Conservation (phyloP, 2,329 filamentous ascomycete species). For the Chrysoporthe puriensis region DNA sequence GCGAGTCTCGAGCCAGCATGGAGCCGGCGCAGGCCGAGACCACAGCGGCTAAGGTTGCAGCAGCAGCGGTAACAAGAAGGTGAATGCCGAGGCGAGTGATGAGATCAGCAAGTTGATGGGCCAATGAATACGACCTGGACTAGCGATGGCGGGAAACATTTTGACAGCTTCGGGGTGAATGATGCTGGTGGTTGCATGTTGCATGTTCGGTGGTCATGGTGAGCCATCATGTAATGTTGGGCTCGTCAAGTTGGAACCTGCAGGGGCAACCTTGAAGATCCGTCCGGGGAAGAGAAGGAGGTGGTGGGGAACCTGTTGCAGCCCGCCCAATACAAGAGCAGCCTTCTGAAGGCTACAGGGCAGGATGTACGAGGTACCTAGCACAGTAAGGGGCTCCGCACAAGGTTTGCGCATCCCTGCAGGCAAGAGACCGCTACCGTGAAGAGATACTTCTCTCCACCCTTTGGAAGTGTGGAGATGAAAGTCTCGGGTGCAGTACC, state of each 20-base stretch:
- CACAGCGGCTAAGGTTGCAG: background rate
- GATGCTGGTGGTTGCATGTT: background rate
- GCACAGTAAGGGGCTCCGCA: background rate
- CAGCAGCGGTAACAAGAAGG: background rate
- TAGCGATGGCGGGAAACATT: background rate
- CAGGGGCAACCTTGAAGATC: background rate
- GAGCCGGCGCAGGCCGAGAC: background rate
- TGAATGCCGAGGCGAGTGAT: background rate
- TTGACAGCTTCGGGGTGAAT: background rate
- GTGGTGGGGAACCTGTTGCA: background rate
- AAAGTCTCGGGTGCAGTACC: constrained; percentile 6
- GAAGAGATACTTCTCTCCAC: background rate
- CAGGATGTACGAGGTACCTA: background rate
- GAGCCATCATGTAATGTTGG: background rate
- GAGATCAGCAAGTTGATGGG: background rate
- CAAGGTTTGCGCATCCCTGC: background rate
- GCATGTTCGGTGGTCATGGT: background rate
- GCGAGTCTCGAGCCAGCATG: background rate
- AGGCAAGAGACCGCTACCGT: background rate
- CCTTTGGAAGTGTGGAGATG: background rate
- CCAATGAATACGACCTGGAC: background rate
- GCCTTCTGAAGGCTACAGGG: background rate
- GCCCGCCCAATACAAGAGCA: background rate
- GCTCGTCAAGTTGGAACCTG: background rate
- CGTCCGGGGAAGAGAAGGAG: background rate